Percentiles rank a stretch among this genome's conserved stretches.
These are phyloP conservation scores for Lumnitzera racemosa DNA, from an alignment of 345 rosid genomes.

Conservation along the genomic window DNA sequence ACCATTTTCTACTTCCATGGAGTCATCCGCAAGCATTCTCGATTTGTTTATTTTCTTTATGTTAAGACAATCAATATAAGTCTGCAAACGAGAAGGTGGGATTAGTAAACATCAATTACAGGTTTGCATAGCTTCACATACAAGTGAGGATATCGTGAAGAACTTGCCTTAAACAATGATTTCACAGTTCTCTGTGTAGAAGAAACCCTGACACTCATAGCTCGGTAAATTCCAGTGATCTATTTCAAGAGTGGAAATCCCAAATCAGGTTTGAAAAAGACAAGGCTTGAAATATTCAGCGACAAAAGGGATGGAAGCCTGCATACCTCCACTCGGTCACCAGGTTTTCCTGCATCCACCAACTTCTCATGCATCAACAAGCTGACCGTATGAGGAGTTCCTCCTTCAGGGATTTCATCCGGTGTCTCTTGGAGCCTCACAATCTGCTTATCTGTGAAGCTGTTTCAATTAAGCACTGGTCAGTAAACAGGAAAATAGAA, in stretches of 20 bases:
- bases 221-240: constrained; percentile 96
- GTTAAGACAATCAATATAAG: constrained; percentile 90
- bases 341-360: constrained; percentile 94
- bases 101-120: constrained; percentile 4
- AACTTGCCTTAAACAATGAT: constrained; percentile 77
- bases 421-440: constrained; percentile 98
- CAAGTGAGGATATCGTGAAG: constrained; percentile 5
- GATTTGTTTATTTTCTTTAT: constrained; percentile 78
- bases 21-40: constrained; percentile 69
- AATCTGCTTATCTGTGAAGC: constrained; percentile 98
- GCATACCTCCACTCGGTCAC: constrained; percentile 91
- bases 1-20: constrained; percentile 65
- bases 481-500: constrained; percentile 3
- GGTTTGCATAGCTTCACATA: constrained; percentile 1
- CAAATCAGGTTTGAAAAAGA: not conserved
- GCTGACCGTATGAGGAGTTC: constrained; percentile 97
- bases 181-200: constrained; percentile 88
- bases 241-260: constrained; percentile 17
- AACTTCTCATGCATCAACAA: constrained; percentile 94
- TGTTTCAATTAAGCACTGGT: constrained; percentile 16
- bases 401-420: constrained; percentile 95
- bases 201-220: constrained; percentile 85
- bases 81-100: constrained; percentile 35
- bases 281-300: not conserved
- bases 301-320: not conserved